Conservation (phyloP, 129 eudicot species). For the Chrysanthemum lavandulifolium region DNA sequence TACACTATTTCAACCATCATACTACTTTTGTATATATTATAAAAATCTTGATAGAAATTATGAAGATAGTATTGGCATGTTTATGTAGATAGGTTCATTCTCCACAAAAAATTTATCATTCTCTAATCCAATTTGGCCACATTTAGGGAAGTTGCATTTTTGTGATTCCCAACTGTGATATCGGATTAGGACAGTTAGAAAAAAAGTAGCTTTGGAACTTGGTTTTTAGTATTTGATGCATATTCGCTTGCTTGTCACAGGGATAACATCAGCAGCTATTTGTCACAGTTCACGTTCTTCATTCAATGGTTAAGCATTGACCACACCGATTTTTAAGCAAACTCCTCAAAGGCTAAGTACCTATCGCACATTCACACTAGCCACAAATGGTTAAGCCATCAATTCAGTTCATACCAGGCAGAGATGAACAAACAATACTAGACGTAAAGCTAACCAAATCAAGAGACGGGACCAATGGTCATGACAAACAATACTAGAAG, state of each 20-base stretch:
- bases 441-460: constrained; percentile 91
- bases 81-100: no score
- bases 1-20: no score
- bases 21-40: no score
- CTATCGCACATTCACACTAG: constrained; percentile 33
- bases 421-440: constrained; percentile 88
- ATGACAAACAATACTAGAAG: no score
- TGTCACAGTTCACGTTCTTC: constrained; percentile 51
- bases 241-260: constrained; percentile 31
- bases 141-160: no score
- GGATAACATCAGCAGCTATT: constrained; percentile 40
- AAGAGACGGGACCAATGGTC: constrained; percentile 87
- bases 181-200: neutral
- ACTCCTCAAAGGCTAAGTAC: constrained; percentile 32
- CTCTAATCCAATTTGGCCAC: no score
- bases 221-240: neutral
- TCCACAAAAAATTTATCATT: no score
- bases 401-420: constrained; percentile 94
- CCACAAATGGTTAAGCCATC: constrained; percentile 69
- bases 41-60: no score
- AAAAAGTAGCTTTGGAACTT: neutral
- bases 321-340: constrained; percentile 26
- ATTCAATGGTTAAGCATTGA: constrained; percentile 59
- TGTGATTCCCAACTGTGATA: neutral
- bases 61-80: no score